Percentiles rank a stretch among this genome's conserved stretches.
phyloP scores from a whole-genome alignment of 2,329 filamentous ascomycete species.

The Alternaria burnsii region DNA sequence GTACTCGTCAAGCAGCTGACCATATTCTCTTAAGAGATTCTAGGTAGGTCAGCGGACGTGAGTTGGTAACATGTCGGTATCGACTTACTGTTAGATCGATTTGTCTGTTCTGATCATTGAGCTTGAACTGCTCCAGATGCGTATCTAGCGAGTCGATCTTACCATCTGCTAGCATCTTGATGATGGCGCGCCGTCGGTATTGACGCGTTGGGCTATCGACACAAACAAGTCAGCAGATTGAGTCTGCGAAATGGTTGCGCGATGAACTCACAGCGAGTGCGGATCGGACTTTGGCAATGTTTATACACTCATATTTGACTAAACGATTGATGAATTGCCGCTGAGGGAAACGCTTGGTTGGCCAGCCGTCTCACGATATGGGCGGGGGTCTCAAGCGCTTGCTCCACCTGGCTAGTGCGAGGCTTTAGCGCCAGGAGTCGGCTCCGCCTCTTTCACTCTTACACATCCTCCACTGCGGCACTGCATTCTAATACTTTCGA shows the following conservation, averaged over 20 bases:
- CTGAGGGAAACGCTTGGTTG: neutral
- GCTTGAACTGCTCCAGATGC: slow-evolving; percentile 40
- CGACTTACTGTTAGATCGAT: slow-evolving; percentile 25
- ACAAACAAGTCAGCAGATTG: neutral
- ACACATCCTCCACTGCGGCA: neutral
- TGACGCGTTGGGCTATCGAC: neutral
- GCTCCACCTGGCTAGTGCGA: slow-evolving; percentile 1
- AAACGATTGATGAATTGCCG: slow-evolving; percentile 1
- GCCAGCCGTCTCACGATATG: neutral
- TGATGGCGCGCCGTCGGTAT: slow-evolving; percentile 4
- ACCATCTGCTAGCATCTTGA: slow-evolving; percentile 34
- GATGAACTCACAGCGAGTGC: neutral
- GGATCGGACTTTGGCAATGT: neutral
- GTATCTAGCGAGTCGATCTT: slow-evolving; percentile 40
- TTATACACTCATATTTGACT: neutral
- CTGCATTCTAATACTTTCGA: neutral
- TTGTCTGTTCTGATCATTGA: slow-evolving; percentile 32
- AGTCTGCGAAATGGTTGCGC: neutral
- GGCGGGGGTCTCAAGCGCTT: neutral
- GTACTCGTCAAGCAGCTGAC: slow-evolving; percentile 62
- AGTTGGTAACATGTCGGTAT: slow-evolving; percentile 1
- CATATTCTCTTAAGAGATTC: slow-evolving; percentile 53
- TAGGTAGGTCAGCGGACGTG: slow-evolving; percentile 21
- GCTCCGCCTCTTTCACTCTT: neutral
- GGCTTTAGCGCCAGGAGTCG: neutral